Base-by-base conservation (phyloP, 495 filamentous ascomycete genomes). In the Hamigera avellanea region DNA sequence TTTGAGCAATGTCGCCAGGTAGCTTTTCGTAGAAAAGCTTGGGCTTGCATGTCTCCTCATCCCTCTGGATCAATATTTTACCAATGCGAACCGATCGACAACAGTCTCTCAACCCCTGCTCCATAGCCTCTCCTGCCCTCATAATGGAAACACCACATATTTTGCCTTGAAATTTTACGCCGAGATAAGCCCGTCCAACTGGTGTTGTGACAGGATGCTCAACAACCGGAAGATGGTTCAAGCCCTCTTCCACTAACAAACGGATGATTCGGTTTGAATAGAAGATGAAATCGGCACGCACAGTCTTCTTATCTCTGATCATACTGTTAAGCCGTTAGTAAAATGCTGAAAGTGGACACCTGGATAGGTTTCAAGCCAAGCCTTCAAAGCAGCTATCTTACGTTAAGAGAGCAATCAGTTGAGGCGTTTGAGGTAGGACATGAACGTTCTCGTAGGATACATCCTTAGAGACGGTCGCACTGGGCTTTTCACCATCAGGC, bases 81-180 rank as follows among this genome's bases (percentile, higher is more conserved):
- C 91, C 93, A 50, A 98, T 96, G 37, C 93, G 71, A 21, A 98
- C 91, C 3, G 83, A 91, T 14, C 93, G 77, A 64, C 93, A 98
- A 62, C 93, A 98, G 60, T 98, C 89, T 14, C 93, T 72, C 44
- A 98, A 63, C 2, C 86, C 91, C 61, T 96, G 88, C 64, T 96
- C 91, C 91, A 98, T 96, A 23, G 89, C 83, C 58, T 98, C 91
- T 21, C 91, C 93, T 7, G 91, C 91, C 34, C 91, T 76, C 91
- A 98, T 96, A 47, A 98, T 96, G 8, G 83, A 93, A 29, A 98
- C 91, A 23, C 91, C 93, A 55, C 91, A 96, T 46, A 98, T 98
- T 61, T 96, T 94, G 26, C 91, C 91, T 54, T 98, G 81, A 50
- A 98, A 96, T 52, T 84, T 80, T 30, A 98, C 83, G 8, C 91